These are phyloP conservation scores for Cladobotryum mycophilum DNA, from an alignment of 2,329 filamentous ascomycete species.

Conservation along the genomic window DNA sequence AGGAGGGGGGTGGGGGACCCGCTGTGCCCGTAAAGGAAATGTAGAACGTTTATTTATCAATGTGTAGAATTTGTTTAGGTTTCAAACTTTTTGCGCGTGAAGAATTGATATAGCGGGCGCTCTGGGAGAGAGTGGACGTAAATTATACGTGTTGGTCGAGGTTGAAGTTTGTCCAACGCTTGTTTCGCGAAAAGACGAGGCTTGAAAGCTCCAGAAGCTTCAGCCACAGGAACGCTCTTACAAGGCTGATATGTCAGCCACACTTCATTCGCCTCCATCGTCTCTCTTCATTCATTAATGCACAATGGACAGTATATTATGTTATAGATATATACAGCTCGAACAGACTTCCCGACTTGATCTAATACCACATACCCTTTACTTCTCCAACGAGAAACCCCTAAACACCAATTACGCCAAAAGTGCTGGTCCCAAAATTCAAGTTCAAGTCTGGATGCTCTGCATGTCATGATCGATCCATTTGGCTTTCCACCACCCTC, in stretches of 20 bases:
- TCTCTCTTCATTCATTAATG: neutral
- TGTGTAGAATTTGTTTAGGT: neutral
- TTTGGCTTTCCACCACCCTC: neutral
- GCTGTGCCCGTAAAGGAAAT: neutral
- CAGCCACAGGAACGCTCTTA: slow-evolving; percentile 5
- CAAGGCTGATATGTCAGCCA: slow-evolving; percentile 13
- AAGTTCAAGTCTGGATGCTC: neutral
- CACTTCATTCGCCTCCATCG: neutral
- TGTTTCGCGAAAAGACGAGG: slow-evolving; percentile 2
- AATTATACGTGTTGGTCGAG: no score
- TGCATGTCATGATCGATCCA: neutral
- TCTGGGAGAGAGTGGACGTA: neutral
- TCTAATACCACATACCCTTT: neutral
- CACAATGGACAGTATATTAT: neutral
- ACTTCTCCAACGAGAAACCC: no score
- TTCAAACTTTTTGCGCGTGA: neutral
- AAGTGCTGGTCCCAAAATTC: no score
- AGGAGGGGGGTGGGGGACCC: neutral
- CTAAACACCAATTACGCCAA: no score
- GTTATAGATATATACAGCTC: neutral
- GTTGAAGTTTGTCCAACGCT: neutral
- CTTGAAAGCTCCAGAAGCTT: slow-evolving; percentile 6
- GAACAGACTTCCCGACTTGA: neutral
- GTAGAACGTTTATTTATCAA: neutral
- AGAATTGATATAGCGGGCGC: neutral